These are phyloP conservation scores for Leucaena leucocephala DNA, from an alignment of 306 rosid genomes.

Conservation along the genomic window DNA sequence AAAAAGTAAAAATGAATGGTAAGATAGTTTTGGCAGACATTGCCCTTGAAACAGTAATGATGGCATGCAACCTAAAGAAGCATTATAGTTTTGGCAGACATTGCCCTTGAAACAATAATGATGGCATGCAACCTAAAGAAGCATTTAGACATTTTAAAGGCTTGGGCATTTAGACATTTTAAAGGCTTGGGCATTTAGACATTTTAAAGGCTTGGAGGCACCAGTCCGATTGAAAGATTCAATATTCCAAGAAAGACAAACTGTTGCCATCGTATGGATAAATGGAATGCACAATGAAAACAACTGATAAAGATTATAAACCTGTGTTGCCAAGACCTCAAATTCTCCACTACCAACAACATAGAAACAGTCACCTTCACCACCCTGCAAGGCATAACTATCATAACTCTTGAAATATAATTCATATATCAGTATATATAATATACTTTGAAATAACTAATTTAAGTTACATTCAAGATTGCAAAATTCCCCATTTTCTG, in stretches of 20 bases:
- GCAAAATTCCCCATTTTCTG: slow-evolving; percentile 21
- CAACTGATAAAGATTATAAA: slow-evolving; percentile 46
- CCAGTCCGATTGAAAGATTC: background rate
- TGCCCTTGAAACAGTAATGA: too few species aligned
- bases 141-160: background rate
- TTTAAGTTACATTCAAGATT: slow-evolving; percentile 24
- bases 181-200: slow-evolving; percentile 2
- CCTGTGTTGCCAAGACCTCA: slow-evolving; percentile 98
- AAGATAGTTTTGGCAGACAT: too few species aligned
- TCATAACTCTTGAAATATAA: slow-evolving; percentile 34
- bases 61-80: too few species aligned
- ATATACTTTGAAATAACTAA: slow-evolving; percentile 12
- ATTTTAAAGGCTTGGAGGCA: slow-evolving; percentile 7
- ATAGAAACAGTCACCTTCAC: slow-evolving; percentile 99
- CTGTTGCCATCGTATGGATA: slow-evolving; percentile 25
- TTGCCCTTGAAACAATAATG: too few species aligned
- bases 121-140: too few species aligned
- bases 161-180: slow-evolving; percentile 12
- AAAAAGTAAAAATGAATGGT: too few species aligned
- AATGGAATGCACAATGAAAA: slow-evolving; percentile 22
- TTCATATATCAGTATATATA: slow-evolving; percentile 9
- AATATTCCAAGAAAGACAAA: slow-evolving; percentile 27
- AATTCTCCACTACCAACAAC: slow-evolving; percentile 99
- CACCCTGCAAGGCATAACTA: slow-evolving; percentile 71
- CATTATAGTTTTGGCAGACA: too few species aligned